These are phyloP conservation scores for Starmerella lactis-condensi DNA, from an alignment of 805 yeast species.

Conservation along the genomic window DNA sequence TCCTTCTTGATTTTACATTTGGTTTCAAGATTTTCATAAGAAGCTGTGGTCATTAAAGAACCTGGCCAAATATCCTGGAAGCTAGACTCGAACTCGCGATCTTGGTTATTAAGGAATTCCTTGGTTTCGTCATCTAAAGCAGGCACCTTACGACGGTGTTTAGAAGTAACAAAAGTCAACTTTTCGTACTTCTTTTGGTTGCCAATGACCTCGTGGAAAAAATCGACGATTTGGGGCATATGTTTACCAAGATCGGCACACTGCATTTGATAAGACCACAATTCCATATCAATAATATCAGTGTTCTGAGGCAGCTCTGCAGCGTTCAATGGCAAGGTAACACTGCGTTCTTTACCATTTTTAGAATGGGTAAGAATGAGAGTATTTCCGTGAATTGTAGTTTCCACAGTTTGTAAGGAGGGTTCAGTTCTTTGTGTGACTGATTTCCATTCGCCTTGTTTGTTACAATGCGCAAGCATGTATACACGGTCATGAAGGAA, in stretches of 20 bases:
- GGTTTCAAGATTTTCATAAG: constrained; percentile 16
- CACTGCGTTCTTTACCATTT: constrained; percentile 1
- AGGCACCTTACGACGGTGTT: constrained; percentile 15
- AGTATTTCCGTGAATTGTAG: constrained; percentile 10
- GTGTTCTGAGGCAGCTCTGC: constrained; percentile 3
- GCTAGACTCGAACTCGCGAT: constrained; percentile 9
- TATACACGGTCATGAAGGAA: constrained; percentile 21
- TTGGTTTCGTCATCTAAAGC: constrained; percentile 1
- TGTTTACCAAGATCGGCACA: constrained; percentile 15
- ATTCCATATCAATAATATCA: constrained; percentile 9
- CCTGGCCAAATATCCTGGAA: constrained; percentile 23
- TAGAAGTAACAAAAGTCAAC: constrained; percentile 15
- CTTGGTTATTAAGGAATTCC: constrained; percentile 6
- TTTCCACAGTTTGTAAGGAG: constrained; percentile 15
- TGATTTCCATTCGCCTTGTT: constrained; percentile 9
- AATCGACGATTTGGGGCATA: constrained; percentile 10
- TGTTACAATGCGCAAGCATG: constrained; percentile 17
- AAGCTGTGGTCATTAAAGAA: constrained; percentile 17
- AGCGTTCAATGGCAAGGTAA: constrained; percentile 12
- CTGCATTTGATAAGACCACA: constrained; percentile 20
- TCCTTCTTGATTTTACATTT: constrained; percentile 14
- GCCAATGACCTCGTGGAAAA: constrained; percentile 6
- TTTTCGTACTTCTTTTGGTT: constrained; percentile 5
- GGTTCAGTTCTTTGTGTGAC: constrained; percentile 21
- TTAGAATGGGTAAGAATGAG: constrained; percentile 11